Evolutionary conservation across 1,284 basidiomycete genomes (phyloP).

Genomic region (Sporisorium exsertum): DNA sequence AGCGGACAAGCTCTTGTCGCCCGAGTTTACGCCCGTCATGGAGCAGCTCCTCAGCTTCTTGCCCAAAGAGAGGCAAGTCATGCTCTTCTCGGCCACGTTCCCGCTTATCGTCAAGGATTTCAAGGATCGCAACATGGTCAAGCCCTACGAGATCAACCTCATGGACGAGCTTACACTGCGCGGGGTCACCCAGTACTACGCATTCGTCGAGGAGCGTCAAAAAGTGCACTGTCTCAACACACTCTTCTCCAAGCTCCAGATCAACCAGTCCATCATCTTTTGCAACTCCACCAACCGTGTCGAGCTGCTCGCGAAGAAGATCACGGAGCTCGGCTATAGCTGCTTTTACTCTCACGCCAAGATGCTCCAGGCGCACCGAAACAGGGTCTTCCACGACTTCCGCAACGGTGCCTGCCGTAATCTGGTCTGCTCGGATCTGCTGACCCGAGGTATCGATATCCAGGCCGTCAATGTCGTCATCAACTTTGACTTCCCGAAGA

Average conservation of each 20-base stretch:
- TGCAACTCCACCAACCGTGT: slow-evolving; percentile 99
- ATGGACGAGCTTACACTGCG: slow-evolving; percentile 99
- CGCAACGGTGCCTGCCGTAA: slow-evolving; percentile 97
- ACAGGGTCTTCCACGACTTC: slow-evolving; percentile 99
- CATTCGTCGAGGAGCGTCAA: slow-evolving; percentile 97
- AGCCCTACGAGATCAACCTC: slow-evolving; percentile 97
- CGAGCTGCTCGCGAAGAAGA: slow-evolving; percentile 98
- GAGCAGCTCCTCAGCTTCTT: slow-evolving; percentile 91
- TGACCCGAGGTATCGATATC: slow-evolving; percentile 99
- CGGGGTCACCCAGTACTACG: slow-evolving; percentile 99
- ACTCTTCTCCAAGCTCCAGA: slow-evolving; percentile 97
- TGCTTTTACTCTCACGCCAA: slow-evolving; percentile 99
- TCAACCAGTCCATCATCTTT: slow-evolving; percentile 99
- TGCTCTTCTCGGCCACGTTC: slow-evolving; percentile 99
- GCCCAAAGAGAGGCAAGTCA: slow-evolving; percentile 89
- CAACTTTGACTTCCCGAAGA: slow-evolving; percentile 99
- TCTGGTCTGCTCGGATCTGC: slow-evolving; percentile 91
- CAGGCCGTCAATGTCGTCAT: slow-evolving; percentile 99
- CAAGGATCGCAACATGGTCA: slow-evolving; percentile 98
- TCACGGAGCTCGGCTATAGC: slow-evolving; percentile 98
- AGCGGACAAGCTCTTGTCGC: slow-evolving; percentile 96
- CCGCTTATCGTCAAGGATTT: slow-evolving; percentile 99
- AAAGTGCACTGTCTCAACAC: slow-evolving; percentile 99
- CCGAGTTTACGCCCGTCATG: slow-evolving; percentile 98
- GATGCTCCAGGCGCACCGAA: slow-evolving; percentile 98